Evolutionary conservation across 1,139 yeast genomes (phyloP), one percentile per base, ranked within the genome.

Genomic region (Sugiyamaella japonica): DNA sequence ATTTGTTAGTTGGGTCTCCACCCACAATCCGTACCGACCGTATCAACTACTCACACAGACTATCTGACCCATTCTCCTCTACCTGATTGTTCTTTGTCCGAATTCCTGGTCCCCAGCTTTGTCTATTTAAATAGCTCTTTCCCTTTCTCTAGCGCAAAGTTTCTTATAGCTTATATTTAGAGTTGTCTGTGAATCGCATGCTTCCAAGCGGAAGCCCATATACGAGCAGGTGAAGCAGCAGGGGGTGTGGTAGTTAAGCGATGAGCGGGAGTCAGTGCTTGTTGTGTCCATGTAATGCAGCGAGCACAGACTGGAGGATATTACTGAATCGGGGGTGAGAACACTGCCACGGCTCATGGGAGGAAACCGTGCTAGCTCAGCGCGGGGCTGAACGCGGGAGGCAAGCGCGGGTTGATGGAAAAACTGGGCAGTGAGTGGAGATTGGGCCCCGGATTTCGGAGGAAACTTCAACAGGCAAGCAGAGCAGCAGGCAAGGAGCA

Each of bases 291-390:
- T 20, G 25, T 6, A 29, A 29, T 29, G 34, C 34, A 29, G 34
- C 10, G 34, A 29, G 44, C 44, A 40, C 48, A 39, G 48, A 31
- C 48, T n/a, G 16, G 48, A 32, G 48, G 39, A 17, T 16, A 44
- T 44, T 44, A 44, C 48, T 44, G 20, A 34, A 44, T 44, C 48
- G 48, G 31, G 31, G 48, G 48, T 13, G 25, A 20, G 6, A 6
- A 20, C 25, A 20, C 25, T 20, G 25, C 25, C 25, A 20, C 25
- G 25, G 25, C 25, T 6, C 7, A 17, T 41, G 17, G 45, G 34
- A 25, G 23, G 36, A 31, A 15, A 29, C 12, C 12, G 32, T 41
- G 46, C n/a, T n/a, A 41, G 25, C 25, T 20, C 6, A 6, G 6
- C 25, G 25, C 25, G 25, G 25, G 25, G 25, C 25, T 20, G 25